Evolutionary conservation across 352 stramenopile genomes (phyloP).

Genomic region (Stramenopiles sp.): DNA sequence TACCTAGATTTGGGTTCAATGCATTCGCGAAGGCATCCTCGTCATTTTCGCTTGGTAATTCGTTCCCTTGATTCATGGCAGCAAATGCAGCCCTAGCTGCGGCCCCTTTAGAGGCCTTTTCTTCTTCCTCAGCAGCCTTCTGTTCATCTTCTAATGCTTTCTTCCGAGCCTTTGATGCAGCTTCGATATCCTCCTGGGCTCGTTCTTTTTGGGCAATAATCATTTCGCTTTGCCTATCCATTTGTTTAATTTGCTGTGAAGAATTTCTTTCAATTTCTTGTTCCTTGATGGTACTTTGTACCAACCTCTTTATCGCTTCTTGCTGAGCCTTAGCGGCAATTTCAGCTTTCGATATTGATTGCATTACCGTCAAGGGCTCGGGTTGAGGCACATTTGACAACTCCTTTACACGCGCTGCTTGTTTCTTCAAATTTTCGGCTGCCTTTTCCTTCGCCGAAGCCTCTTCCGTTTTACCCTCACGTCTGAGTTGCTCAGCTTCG

Average conservation of each 20-base stretch:
- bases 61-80: neutral
- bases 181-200: neutral
- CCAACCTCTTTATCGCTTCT: neutral
- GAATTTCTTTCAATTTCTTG: neutral
- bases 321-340: neutral
- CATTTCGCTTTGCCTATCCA: neutral
- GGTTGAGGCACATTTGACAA: neutral
- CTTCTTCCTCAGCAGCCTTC: neutral
- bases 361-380: neutral
- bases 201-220: neutral
- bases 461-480: neutral
- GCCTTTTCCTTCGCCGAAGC: neutral
- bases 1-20: neutral
- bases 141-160: neutral
- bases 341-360: neutral
- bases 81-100: neutral
- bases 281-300: neutral
- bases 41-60: neutral
- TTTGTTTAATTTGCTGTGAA: neutral
- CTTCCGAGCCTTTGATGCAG: neutral
- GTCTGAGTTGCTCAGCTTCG: neutral
- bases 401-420: neutral
- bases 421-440: neutral
- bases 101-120: neutral
- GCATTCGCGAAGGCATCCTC: neutral